These are phyloP conservation scores for Claviceps sp. DNA, from an alignment of 2,329 filamentous ascomycete genomes.

Conservation along the genomic window DNA sequence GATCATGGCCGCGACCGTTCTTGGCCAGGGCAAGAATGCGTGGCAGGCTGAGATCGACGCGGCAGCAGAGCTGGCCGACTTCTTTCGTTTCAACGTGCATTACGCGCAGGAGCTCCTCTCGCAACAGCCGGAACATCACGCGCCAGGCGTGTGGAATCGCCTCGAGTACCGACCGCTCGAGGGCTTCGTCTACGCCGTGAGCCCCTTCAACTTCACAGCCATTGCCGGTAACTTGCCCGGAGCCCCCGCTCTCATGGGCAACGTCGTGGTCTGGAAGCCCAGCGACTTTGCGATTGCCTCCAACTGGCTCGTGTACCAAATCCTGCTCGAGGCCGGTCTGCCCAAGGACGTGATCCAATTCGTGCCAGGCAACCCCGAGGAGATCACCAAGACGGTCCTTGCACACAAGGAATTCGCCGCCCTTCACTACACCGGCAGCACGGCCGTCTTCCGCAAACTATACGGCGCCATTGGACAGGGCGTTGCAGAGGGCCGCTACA, in stretches of 20 bases:
- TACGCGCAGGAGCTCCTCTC: conserved; percentile 86
- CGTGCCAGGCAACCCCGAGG: conserved; percentile 73
- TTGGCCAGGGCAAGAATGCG: conserved; percentile 94
- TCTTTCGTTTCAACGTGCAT: conserved; percentile 86
- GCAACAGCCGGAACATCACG: conserved; percentile 74
- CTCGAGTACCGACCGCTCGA: conserved; percentile 82
- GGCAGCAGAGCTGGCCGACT: conserved; percentile 84
- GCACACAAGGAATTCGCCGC: conserved; percentile 70
- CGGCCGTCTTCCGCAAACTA: conserved; percentile 75
- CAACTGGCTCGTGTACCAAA: conserved; percentile 82
- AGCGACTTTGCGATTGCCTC: conserved; percentile 78
- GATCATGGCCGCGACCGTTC: conserved; percentile 89
- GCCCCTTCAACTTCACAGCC: conserved; percentile 94
- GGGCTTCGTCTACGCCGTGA: conserved; percentile 89
- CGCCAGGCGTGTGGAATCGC: conserved; percentile 79
- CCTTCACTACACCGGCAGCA: conserved; percentile 93
- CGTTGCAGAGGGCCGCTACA: conserved; percentile 70
- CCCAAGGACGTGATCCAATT: conserved; percentile 88
- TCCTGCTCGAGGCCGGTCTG: conserved; percentile 80
- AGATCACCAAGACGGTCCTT: conserved; percentile 68
- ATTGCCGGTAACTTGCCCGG: conserved; percentile 79
- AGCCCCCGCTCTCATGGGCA: conserved; percentile 77
- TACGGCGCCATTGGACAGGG: conserved; percentile 77
- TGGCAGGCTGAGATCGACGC: conserved; percentile 99
- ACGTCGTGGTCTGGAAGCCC: conserved; percentile 96